phyloP scores from a whole-genome alignment of 441 rosid genomes.

The Hura crepitans region DNA sequence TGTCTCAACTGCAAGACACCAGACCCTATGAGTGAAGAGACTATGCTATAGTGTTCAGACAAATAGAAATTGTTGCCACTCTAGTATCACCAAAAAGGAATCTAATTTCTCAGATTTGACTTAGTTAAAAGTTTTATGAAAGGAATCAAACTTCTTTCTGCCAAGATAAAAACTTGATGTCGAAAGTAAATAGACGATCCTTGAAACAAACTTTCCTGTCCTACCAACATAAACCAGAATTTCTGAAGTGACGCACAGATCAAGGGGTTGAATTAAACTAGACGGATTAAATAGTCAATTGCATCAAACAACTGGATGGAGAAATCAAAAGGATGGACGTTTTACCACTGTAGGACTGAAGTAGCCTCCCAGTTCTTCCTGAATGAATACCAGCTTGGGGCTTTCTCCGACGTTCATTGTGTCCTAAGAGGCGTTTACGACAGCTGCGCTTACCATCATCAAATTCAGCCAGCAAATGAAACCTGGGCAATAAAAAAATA shows the following conservation, averaged over 20 bases:
- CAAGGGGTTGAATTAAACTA: neutral
- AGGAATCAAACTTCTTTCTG: neutral
- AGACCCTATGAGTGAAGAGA: neutral
- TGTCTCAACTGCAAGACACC: neutral
- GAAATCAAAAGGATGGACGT: neutral
- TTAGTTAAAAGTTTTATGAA: neutral
- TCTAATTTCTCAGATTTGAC: no score
- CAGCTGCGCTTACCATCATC: conserved; percentile 40
- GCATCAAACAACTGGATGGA: neutral
- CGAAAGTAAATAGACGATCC: neutral
- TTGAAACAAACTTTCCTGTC: neutral
- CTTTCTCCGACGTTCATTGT: conserved; percentile 35
- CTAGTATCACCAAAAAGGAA: no score
- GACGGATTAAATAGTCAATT: neutral
- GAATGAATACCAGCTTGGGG: conserved; percentile 33
- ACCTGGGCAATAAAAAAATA: conserved; percentile 27
- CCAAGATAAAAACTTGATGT: neutral
- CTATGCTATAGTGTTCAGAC: neutral
- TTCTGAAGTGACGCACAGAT: neutral
- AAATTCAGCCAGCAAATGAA: conserved; percentile 35
- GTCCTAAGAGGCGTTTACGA: conserved; percentile 36
- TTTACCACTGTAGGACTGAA: conserved; percentile 41
- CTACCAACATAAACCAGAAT: neutral
- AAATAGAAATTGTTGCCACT: neutral
- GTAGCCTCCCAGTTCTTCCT: conserved; percentile 37